These are phyloP conservation scores for Tylopilus plumbeoviolaceoides DNA, from an alignment of 768 basidiomycete species.

Conservation along the genomic window DNA sequence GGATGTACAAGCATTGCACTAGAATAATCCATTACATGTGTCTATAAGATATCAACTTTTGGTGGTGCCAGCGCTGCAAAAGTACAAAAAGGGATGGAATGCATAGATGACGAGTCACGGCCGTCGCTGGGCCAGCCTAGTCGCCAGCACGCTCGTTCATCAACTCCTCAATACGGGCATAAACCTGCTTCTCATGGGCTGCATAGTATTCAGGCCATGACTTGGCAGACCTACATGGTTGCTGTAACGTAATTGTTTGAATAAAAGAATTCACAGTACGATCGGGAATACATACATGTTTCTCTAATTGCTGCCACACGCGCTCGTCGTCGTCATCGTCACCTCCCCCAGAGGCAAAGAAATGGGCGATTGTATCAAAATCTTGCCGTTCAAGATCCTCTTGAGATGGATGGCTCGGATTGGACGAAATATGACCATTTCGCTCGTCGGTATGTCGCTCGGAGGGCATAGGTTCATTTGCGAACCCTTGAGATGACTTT, in stretches of 20 bases:
- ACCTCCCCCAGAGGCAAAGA: conserved; percentile 51
- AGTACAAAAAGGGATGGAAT: conserved; percentile 1
- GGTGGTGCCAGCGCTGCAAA: neutral
- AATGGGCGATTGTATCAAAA: conserved; percentile 48
- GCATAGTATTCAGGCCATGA: conserved; percentile 54
- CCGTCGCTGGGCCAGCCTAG: neutral
- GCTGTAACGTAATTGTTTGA: conserved; percentile 26
- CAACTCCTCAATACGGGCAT: conserved; percentile 37
- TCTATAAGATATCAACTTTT: neutral
- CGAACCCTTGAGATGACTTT: neutral
- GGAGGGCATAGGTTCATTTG: neutral
- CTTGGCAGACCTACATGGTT: conserved; percentile 36
- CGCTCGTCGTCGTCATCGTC: conserved; percentile 43
- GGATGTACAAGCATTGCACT: conserved; percentile 8
- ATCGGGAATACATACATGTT: conserved; percentile 36
- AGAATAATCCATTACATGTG: conserved; percentile 13
- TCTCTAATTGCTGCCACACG: conserved; percentile 50
- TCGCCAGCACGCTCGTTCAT: conserved; percentile 14
- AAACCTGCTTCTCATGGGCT: conserved; percentile 39
- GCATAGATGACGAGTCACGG: neutral
- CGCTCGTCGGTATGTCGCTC: neutral
- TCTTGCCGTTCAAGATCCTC: conserved; percentile 34
- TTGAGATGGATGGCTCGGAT: conserved; percentile 1
- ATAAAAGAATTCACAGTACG: neutral
- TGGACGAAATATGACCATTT: neutral